Percentiles rank a stretch among this genome's conserved stretches.
phyloP scores from a whole-genome alignment of 1,139 yeast genomes.

The Nakaseomyces kungkrabaensis region DNA sequence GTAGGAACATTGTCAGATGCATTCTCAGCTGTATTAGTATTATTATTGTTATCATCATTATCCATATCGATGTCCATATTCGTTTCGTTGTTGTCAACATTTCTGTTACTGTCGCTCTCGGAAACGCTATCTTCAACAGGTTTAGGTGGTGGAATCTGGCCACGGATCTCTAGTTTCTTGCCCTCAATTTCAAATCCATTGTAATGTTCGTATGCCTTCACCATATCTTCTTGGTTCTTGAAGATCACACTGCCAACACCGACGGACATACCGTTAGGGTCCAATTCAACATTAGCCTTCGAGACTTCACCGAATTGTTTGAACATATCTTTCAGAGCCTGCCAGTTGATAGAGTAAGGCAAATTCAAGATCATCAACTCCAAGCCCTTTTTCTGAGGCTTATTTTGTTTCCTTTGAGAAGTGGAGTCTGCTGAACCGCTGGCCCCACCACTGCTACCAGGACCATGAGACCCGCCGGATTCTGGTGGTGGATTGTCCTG shows the following conservation, averaged over 20 bases:
- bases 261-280: constrained; percentile 61
- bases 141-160: not conserved
- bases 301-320: constrained; percentile 61
- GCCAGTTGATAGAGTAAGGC: constrained; percentile 74
- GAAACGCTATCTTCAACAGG: not conserved
- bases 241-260: constrained; percentile 75
- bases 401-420: not conserved
- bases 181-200: constrained; percentile 58
- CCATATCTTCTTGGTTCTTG: constrained; percentile 47
- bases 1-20: not conserved
- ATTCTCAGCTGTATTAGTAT: not conserved
- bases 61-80: not conserved
- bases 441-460: not conserved
- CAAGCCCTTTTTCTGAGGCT: constrained; percentile 17
- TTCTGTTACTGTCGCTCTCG: not conserved
- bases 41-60: not conserved
- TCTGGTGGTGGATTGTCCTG: constrained; percentile 79
- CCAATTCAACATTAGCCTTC: constrained; percentile 66
- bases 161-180: constrained; percentile 55
- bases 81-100: not conserved
- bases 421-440: not conserved
- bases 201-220: constrained; percentile 47
- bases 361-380: constrained; percentile 74
- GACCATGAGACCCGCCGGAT: not conserved
- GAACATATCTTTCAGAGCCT: constrained; percentile 71